These are phyloP conservation scores for Trichophyton verrucosum DNA, from an alignment of 2,329 filamentous ascomycete species.

Conservation along the genomic window DNA sequence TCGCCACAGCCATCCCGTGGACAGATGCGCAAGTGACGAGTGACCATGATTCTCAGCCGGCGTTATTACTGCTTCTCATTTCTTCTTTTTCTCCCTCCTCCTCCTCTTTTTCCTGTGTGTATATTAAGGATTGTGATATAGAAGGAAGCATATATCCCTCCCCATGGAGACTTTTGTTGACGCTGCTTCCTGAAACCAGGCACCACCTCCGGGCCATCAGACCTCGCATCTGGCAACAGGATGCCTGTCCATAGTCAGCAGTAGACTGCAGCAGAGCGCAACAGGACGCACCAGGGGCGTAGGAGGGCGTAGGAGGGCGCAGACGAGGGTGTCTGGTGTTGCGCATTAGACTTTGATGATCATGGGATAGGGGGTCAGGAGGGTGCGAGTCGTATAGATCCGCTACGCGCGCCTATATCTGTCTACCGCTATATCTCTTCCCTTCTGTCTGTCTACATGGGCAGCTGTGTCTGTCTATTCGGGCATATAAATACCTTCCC, in stretches of 20 bases:
- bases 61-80: neutral
- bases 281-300: neutral
- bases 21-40: neutral
- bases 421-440: neutral
- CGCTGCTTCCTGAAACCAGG: neutral
- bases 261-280: neutral
- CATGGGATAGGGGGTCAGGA: slow-evolving; percentile 3
- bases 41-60: slow-evolving; percentile 1
- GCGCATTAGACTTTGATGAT: slow-evolving; percentile 2
- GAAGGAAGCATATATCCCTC: neutral
- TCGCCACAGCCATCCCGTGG: neutral
- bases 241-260: slow-evolving; percentile 1
- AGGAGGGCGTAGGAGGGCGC: neutral
- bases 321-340: neutral
- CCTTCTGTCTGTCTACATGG: neutral
- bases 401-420: neutral
- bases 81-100: too few relatives aligned
- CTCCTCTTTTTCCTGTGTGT: neutral
- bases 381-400: neutral
- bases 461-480: neutral
- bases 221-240: neutral
- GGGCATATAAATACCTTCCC: neutral
- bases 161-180: neutral
- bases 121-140: neutral
- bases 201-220: neutral